Percentiles rank a stretch among this genome's conserved stretches.
Conservation (phyloP, 2,329 filamentous ascomycete genomes). For the Trichoderma asperellum region DNA sequence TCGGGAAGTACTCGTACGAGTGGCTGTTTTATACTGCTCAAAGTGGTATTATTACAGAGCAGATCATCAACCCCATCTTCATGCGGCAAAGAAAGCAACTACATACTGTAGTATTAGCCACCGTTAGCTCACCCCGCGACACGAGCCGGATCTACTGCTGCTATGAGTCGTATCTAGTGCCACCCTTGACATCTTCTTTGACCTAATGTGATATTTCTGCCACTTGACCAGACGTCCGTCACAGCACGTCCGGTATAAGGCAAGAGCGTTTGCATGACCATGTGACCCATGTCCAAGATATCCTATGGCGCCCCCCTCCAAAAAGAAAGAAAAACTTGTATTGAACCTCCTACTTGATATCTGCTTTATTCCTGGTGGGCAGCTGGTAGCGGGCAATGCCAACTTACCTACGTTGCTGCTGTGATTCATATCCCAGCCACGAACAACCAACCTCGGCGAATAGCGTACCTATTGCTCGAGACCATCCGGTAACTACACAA, state of each 20-base stretch:
- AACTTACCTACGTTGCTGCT: not conserved
- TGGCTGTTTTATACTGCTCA: not conserved
- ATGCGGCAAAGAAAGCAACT: not conserved
- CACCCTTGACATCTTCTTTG: not conserved
- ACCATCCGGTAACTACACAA: not conserved
- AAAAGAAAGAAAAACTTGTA: not conserved
- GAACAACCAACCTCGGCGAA: not conserved
- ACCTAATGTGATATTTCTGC: not conserved
- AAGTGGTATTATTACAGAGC: not conserved
- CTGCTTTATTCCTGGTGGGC: not conserved
- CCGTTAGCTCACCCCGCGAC: constrained; percentile 9
- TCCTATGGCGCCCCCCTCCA: not conserved
- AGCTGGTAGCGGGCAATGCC: not conserved
- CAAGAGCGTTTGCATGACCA: not conserved
- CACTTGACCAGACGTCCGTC: not conserved
- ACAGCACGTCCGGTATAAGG: not conserved
- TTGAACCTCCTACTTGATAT: not conserved
- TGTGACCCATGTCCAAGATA: not conserved
- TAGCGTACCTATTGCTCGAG: not conserved
- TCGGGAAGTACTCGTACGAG: not conserved
- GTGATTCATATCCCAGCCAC: not conserved
- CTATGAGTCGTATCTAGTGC: not conserved
- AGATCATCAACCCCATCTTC: constrained; percentile 15
- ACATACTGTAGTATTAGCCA: not conserved
- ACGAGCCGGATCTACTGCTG: constrained; percentile 17